Evolutionary conservation across 495 filamentous ascomycete genomes (phyloP), one percentile per base, ranked within the genome.

Genomic region (Hapsidospora chrysogenum): DNA sequence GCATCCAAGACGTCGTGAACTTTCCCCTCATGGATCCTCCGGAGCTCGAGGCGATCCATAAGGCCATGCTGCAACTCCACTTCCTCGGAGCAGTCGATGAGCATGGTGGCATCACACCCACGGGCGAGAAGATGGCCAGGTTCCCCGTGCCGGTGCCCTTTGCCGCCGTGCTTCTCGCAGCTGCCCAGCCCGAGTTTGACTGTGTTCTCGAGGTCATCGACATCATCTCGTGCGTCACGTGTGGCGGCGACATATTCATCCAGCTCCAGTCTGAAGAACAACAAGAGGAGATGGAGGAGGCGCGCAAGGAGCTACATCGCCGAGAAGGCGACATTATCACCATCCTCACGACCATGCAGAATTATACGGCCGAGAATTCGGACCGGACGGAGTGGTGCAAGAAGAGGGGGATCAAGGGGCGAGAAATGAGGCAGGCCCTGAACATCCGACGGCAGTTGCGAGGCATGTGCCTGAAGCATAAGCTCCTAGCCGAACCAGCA

Each of bases 251-350:
- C 40, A 75, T 96, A 32, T 94, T 93, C 51, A 53, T 86, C 9
- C 82, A 84, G 33, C 62, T 80, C 0, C 70, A 69, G 4, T 77
- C 80, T 0, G 89, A 95, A 38, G 86, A 94, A 41, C 76, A 71
- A 31, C 73, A 72, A 29, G 85, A 93, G 41, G 65, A 77, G 31
- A 79, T 80, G 1, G 80, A 87, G 39, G 59, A 63, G 8, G 70
- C 73, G 6, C 68, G 85, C 13, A 72, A 69, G 16, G 78, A 85
- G 45, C 66, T 97, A 1, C 74, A 70, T 36, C 68, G 81, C 2
- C 61, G 85, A 29, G 80, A 93, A 53, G 92, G 92, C 15, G 92
- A 99, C 48, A 77, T 95, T 39, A 54, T 96, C 33, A 94, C 86
- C 1, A 71, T 86, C 46, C 60, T 99, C 1, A 72, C 74, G 0